phyloP scores from a whole-genome alignment of 345 rosid genomes.

The Odontarrhena argentea region DNA sequence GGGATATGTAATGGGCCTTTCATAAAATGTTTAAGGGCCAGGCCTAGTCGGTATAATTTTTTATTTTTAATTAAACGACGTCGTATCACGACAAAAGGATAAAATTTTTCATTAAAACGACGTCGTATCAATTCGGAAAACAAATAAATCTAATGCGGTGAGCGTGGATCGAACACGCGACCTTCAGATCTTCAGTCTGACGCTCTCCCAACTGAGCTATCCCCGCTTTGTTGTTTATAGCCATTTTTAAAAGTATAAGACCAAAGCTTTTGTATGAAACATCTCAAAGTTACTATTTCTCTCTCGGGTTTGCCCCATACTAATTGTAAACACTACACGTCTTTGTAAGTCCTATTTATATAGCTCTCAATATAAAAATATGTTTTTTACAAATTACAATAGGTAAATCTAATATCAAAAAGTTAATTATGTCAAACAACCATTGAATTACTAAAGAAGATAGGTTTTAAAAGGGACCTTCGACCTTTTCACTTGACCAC shows the following conservation, averaged over 20 bases:
- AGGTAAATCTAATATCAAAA: too few species aligned
- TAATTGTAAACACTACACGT: too few species aligned
- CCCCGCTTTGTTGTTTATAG: conserved; percentile 45
- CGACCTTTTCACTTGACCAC: background rate
- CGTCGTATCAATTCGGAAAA: background rate
- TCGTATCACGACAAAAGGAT: too few species aligned
- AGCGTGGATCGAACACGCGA: conserved; percentile 96
- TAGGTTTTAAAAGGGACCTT: background rate
- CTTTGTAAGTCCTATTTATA: too few species aligned
- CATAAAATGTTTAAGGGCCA: background rate
- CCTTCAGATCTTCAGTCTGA: conserved; percentile 99
- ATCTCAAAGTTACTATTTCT: too few species aligned
- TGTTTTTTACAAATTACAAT: too few species aligned
- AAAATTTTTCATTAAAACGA: too few species aligned
- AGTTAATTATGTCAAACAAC: too few species aligned
- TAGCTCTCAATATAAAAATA: too few species aligned
- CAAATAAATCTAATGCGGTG: conserved; percentile 52
- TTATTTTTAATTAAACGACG: background rate
- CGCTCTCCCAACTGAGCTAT: conserved; percentile 90
- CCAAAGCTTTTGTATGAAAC: background rate
- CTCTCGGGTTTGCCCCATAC: too few species aligned
- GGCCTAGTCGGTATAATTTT: background rate
- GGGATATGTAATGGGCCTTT: background rate
- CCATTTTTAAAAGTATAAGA: too few species aligned
- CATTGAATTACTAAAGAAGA: too few species aligned